Base-by-base conservation (phyloP, 139 green algal species). In the Micromonas pusilla region DNA sequence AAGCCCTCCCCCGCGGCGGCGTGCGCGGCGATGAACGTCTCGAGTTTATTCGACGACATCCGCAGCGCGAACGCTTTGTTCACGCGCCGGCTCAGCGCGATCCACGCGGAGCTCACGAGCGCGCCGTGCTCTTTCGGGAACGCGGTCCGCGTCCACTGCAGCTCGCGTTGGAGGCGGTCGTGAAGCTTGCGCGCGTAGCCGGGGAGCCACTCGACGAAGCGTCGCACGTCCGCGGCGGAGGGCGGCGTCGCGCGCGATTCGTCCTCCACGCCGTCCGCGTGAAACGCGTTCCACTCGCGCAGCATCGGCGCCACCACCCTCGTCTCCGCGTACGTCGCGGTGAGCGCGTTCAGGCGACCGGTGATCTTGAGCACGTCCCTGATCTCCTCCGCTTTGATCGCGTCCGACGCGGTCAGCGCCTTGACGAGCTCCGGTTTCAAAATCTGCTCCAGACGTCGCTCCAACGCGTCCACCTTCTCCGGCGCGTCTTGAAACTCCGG, bases 371-470 rank as follows among this genome's bases (percentile, higher is more conserved):
- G 84, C 72, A 93, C 83, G 16, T 54, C 79, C 6, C 81, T 84
- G 34, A 92, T 79, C 53, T 85, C 63, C 16, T 63, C 26, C 53
- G 79, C 85, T 1, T 53, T 63, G 77, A 80, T 54, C 72, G 79
- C 81, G 53, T 87, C 81, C 21, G 65, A 26, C 39, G 57, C 32
- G 0, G 85, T 77, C n/a, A 97, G 77, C 13, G 91, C 91, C 28
- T 88, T 82, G 0, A 74, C 82, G 33, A 97, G 87, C 36, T 79
- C 76, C 3, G 85, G 90, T 84, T 95, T 87, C 54, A 95, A 87
- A 64, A 90, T 79, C 45, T 66, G 33, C 63, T 92, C 83, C 75
- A 97, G 88, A 1, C 92, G 76, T 73, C 93, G 89, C 80, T 97
- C 91, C 38, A 97, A 81, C 20, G 79, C 76, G 13, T 62, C 67